Evolutionary conservation across 805 yeast species (phyloP).

Genomic region (Wickerhamiella alocasiicola): DNA sequence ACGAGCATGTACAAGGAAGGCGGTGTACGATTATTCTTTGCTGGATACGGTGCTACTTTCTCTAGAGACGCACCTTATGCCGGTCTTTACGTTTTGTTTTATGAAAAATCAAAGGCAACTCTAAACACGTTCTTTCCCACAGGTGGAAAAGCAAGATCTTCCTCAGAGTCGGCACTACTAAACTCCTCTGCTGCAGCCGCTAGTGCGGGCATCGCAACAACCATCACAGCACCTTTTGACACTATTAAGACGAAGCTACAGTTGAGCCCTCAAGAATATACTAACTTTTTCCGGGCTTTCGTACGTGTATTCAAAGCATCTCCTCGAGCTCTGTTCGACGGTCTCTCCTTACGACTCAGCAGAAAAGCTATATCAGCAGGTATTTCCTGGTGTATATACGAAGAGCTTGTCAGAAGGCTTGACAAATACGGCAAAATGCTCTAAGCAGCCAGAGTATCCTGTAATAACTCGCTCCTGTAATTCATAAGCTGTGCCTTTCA

Average conservation of each 20-base stretch:
- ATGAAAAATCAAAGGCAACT: constrained; percentile 57
- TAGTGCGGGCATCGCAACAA: constrained; percentile 71
- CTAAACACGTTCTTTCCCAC: constrained; percentile 35
- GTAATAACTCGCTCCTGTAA: too few species aligned
- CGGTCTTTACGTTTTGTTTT: constrained; percentile 76
- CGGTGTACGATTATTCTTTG: constrained; percentile 60
- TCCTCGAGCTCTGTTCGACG: constrained; percentile 56
- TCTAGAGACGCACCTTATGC: constrained; percentile 94
- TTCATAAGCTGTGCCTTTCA: too few species aligned
- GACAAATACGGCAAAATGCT: constrained; percentile 7
- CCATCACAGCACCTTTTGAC: constrained; percentile 89
- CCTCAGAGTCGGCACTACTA: constrained; percentile 40
- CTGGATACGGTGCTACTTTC: constrained; percentile 78
- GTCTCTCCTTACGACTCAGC: constrained; percentile 64
- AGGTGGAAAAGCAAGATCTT: constrained; percentile 13
- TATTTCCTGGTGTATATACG: constrained; percentile 94
- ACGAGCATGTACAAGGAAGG: constrained; percentile 40
- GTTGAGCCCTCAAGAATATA: constrained; percentile 40
- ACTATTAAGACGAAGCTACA: constrained; percentile 89
- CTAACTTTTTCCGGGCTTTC: constrained; percentile 33
- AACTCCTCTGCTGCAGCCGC: constrained; percentile 65
- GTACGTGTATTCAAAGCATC: constrained; percentile 32
- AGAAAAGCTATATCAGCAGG: constrained; percentile 89
- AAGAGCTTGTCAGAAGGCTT: constrained; percentile 47
- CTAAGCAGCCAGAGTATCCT: too few species aligned